Evolutionary conservation across 1,139 yeast genomes (phyloP).

Genomic region (Suhomyces coccinellae): DNA sequence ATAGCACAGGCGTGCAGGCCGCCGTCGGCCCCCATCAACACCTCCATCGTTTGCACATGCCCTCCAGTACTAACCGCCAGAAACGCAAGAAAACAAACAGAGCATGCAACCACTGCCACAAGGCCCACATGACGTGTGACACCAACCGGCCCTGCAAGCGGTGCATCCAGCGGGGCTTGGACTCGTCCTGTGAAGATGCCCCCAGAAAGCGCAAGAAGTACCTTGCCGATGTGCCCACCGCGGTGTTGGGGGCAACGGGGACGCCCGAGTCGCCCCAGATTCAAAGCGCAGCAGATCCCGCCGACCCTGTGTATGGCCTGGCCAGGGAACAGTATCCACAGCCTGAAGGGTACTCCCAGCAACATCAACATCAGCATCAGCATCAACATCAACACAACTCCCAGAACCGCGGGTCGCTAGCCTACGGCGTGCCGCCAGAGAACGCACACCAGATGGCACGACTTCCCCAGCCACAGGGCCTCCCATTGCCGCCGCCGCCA

Average conservation of each 20-base stretch:
- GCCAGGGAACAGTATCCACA: no score
- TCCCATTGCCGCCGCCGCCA: constrained; percentile 6
- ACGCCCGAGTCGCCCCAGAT: background rate
- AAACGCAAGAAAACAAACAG: constrained; percentile 63
- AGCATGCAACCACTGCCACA: constrained; percentile 86
- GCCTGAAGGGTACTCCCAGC: background rate
- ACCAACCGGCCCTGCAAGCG: constrained; percentile 77
- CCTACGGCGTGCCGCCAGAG: no score
- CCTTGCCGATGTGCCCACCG: constrained; percentile 53
- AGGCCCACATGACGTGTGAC: constrained; percentile 88
- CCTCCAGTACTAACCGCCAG: constrained; percentile 16
- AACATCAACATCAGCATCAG: no score
- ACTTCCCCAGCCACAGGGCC: constrained; percentile 4
- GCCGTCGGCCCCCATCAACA: background rate
- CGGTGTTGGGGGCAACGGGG: constrained; percentile 1
- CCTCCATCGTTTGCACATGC: background rate
- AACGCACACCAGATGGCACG: background rate
- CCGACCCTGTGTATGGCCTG: no score
- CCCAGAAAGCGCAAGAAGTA: constrained; percentile 86
- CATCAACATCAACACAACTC: no score
- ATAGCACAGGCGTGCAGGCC: no score
- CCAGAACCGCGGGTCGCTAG: no score
- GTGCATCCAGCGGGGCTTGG: constrained; percentile 70
- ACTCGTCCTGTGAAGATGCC: constrained; percentile 81
- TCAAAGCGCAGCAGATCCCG: no score